Base-by-base conservation (phyloP, 2,329 filamentous ascomycete species). In the Biscogniauxia sp. region DNA sequence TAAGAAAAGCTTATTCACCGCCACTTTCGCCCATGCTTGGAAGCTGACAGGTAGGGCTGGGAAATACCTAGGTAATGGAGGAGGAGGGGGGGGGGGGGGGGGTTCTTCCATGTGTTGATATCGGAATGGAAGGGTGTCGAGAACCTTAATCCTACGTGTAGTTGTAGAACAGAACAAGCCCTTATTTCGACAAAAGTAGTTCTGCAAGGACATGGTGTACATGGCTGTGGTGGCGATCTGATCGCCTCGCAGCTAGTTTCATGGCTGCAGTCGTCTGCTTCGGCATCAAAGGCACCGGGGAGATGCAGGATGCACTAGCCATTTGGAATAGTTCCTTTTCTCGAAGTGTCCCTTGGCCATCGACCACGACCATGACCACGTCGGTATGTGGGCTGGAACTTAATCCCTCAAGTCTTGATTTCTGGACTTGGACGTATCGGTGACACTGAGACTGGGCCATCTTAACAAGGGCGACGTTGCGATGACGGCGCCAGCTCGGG, bases 1-100 rank as follows among this genome's bases (percentile, higher is more conserved):
- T 4, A 51, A 60, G 61, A 63, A 63, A 63, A 61, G 58, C 63
- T 58, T 61, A 64, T 65, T 66, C 64, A 66, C 64, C 64, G 64
- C 64, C 61, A 66, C 64, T 66, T 66, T 55, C 20, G 58, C 58
- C 62, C 55, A 53, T 45, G 53, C 28, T 52, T 23, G 59, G 61
- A 64, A 63, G 61, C 59, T 64, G 59, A 63, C 60, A 56, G 55
- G 17, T 19, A 45, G 37, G 19, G 37, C 53, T 41, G 37, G 37
- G 37, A 45, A n/a, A 45, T n/a, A n/a, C n/a, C n/a, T n/a, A n/a
- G n/a, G n/a, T 41, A 8, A 17, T 13, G 37, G 37, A 11, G 37
- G 15, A 11, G 37, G 13, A 13, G 37, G 13, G 37, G 37, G 37
- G 5, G 5, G 13, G 5, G 5, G 15, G 17, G 37, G 37, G 37